Conservation (phyloP, 163 green algal genomes). For the Trebouxiophyceae sp. region DNA sequence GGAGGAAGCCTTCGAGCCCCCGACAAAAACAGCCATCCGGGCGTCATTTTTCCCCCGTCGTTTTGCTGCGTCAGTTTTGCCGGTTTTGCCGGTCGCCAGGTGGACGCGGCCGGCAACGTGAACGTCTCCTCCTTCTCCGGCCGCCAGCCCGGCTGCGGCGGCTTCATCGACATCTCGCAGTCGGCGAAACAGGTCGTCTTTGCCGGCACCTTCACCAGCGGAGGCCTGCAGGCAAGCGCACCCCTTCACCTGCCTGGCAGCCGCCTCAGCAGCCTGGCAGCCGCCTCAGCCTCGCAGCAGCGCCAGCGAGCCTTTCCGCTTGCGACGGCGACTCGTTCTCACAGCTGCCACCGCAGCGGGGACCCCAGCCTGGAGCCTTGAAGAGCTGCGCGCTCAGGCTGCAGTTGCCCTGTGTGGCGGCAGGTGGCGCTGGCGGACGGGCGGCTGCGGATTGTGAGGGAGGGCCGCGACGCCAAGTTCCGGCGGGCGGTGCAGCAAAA, state of each 20-base stretch:
- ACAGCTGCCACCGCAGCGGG: not conserved
- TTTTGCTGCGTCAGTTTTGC: too few species aligned
- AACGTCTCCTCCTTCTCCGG: slow-evolving; percentile 36
- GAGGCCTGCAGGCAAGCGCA: slow-evolving; percentile 30
- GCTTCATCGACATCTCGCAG: slow-evolving; percentile 54
- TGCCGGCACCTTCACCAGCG: slow-evolving; percentile 38
- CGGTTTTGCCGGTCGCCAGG: slow-evolving; percentile 17
- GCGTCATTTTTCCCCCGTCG: too few species aligned
- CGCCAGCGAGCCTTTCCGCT: not conserved
- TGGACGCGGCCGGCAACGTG: slow-evolving; percentile 31
- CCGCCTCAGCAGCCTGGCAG: not conserved
- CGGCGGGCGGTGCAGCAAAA: slow-evolving; percentile 24
- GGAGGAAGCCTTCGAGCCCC: too few species aligned
- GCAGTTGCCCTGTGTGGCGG: slow-evolving; percentile 3
- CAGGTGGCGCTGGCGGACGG: slow-evolving; percentile 26
- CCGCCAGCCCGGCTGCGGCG: slow-evolving; percentile 34
- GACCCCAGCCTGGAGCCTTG: not conserved
- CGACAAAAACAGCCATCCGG: too few species aligned
- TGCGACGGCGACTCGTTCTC: not conserved
- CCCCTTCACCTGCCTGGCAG: not conserved
- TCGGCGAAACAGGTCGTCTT: slow-evolving; percentile 39
- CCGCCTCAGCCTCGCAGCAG: not conserved
- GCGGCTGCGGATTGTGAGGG: slow-evolving; percentile 25
- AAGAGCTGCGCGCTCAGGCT: not conserved
- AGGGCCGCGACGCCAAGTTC: slow-evolving; percentile 41